phyloP scores from a whole-genome alignment of 257 asterid genomes.

The Solanum dulcamara region DNA sequence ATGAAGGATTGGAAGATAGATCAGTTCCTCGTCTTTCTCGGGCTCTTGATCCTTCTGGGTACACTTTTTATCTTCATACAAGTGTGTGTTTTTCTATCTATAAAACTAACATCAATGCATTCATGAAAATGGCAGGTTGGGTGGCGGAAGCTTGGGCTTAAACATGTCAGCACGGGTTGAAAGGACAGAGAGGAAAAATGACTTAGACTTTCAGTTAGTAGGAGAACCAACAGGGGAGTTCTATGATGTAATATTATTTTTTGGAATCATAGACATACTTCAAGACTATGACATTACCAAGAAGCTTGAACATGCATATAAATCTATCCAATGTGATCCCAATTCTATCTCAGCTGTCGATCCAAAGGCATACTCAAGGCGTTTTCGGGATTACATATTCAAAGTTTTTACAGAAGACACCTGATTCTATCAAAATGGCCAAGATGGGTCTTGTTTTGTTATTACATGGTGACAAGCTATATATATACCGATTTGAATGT shows the following conservation, averaged over 20 bases:
- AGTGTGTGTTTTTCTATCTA: background rate
- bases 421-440: background rate
- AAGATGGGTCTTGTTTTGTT: background rate
- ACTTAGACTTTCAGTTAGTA: conserved; percentile 12
- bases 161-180: conserved; percentile 24
- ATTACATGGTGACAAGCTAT: background rate
- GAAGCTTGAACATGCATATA: conserved; percentile 37
- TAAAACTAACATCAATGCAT: background rate
- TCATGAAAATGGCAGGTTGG: background rate
- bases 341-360: conserved; percentile 30
- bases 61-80: background rate
- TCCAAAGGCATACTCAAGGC: conserved; percentile 27
- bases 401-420: conserved; percentile 22
- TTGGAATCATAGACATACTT: conserved; percentile 26
- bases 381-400: conserved; percentile 28
- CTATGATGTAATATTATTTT: conserved; percentile 17
- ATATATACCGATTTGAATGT: background rate
- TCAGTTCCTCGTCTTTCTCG: background rate
- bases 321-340: conserved; percentile 26
- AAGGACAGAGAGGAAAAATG: conserved; percentile 14
- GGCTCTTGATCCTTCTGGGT: background rate
- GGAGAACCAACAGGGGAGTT: conserved; percentile 26
- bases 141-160: conserved; percentile 5
- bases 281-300: conserved; percentile 32
- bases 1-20: background rate